These are phyloP conservation scores for Epithele typhae DNA, from an alignment of 768 basidiomycete species.

Conservation along the genomic window DNA sequence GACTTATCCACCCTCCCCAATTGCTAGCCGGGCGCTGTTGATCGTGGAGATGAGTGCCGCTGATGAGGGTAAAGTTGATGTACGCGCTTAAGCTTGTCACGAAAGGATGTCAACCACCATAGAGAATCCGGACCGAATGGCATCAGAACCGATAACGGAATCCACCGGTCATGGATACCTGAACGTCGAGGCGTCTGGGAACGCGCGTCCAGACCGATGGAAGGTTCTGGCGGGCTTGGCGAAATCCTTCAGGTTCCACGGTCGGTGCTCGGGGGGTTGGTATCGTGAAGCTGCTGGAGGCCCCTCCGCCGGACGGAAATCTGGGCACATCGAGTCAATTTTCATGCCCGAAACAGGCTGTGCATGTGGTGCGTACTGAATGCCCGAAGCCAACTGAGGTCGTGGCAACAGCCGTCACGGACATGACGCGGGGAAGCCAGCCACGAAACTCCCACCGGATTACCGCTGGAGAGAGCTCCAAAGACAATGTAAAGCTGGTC, in stretches of 20 bases:
- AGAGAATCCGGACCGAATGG: no score
- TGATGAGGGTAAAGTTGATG: no score
- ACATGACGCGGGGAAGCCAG: conserved; percentile 23
- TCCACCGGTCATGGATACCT: no score
- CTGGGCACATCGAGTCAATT: conserved; percentile 5
- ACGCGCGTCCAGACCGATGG: conserved; percentile 29
- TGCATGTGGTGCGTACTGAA: neutral
- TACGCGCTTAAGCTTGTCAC: no score
- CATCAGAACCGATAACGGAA: no score
- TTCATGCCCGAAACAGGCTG: no score
- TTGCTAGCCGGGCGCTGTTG: no score
- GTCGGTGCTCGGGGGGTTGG: conserved; percentile 31
- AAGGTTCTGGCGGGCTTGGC: conserved; percentile 27
- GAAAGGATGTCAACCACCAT: no score
- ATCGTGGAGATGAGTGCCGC: no score
- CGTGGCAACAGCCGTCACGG: conserved; percentile 33
- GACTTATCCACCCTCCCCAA: no score
- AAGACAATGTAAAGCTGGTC: conserved; percentile 25
- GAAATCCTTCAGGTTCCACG: conserved; percentile 22
- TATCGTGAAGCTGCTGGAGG: conserved; percentile 36
- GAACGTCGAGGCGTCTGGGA: conserved; percentile 29
- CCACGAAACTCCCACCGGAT: neutral
- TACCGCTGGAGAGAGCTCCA: conserved; percentile 16
- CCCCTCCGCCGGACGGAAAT: conserved; percentile 34
- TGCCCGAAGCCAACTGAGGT: conserved; percentile 28